Base-by-base conservation (phyloP, 2,329 filamentous ascomycete genomes). In the Macrophomina phaseolina region DNA sequence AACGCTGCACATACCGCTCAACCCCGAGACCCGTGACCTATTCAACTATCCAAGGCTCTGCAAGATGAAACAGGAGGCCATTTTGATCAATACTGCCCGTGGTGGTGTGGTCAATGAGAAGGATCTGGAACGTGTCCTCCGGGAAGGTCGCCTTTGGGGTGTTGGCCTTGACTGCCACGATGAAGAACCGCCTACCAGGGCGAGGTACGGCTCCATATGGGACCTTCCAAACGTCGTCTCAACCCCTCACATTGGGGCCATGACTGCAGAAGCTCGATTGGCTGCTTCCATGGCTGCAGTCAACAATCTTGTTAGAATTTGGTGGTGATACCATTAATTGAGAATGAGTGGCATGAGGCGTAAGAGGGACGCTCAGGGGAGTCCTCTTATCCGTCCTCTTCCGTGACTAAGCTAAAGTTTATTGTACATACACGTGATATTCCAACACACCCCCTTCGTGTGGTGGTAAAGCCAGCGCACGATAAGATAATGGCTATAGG, bases 161-260 rank as follows among this genome's bases (percentile, higher is more conserved):
- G 82, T 81, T 2, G 83, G 81, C 23, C 77, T 81, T 1, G 83
- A 85, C 73, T 83, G 84, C n/a, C 82, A 83, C 63, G 75, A 76
- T 48, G 72, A 75, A 18, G 83, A 85, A 67, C 83, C 83, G 18
- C 80, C 78, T 8, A 80, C 77, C 0, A 76, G 74, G 40, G 72
- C 71, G 48, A 78, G 75, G 7, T 79, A 80, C 9, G 71, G 83
- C 58, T 69, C 81, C 7, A 76, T 81, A 8, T 76, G 74, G 16
- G 73, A 75, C 45, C 77, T 79, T 30, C 81, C 83, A 2, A 83
- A 84, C 65, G 70, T 87, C 63, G 76, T 84, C 1, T 73, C 83
- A 28, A 83, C 79, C 40, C 83, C 83, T n/a, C 84, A 86, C 74
- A 68, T 85, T 52, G 83, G 83, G 7, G 82, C 81, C 1, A 78